These are phyloP conservation scores for Paracamarosporium sp. DNA, from an alignment of 2,329 filamentous ascomycete species.

Conservation along the genomic window DNA sequence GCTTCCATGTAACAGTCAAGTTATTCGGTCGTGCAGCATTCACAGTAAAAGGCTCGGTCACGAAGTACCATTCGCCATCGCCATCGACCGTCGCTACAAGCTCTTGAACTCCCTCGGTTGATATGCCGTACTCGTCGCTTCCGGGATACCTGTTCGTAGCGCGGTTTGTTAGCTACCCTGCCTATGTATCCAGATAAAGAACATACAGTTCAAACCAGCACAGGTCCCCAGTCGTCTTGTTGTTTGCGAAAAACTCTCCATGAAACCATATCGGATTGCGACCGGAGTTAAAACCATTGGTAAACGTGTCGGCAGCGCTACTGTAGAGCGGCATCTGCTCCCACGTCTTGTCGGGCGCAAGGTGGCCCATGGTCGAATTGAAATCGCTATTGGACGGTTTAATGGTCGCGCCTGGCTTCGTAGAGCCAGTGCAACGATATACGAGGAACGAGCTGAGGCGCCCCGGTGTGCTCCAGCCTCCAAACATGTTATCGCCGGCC, in stretches of 20 bases:
- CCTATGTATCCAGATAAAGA: background rate
- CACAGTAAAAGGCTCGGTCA: background rate
- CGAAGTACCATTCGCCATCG: conserved; percentile 2
- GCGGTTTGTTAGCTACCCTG: background rate
- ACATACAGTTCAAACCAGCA: conserved; percentile 4
- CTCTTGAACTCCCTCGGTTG: background rate
- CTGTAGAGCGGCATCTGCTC: conserved; percentile 4
- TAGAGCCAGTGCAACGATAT: conserved; percentile 1
- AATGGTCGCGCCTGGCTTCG: background rate
- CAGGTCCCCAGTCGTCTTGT: background rate
- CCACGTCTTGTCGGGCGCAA: conserved; percentile 1
- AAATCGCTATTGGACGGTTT: conserved; percentile 2
- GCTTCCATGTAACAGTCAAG: background rate
- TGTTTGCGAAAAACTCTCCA: background rate
- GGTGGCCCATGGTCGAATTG: background rate
- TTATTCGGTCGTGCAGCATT: conserved; percentile 1
- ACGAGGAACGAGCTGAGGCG: background rate
- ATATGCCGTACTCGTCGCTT: background rate
- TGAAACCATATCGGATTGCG: conserved; percentile 1
- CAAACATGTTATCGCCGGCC: conserved; percentile 1
- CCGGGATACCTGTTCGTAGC: background rate
- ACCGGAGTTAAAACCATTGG: background rate
- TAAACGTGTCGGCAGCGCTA: background rate
- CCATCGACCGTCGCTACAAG: background rate
- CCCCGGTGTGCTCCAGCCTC: conserved; percentile 1